Evolutionary conservation across 2,329 filamentous ascomycete genomes (phyloP), one percentile per base, ranked within the genome.

Genomic region (Monosporascus cannonballus): DNA sequence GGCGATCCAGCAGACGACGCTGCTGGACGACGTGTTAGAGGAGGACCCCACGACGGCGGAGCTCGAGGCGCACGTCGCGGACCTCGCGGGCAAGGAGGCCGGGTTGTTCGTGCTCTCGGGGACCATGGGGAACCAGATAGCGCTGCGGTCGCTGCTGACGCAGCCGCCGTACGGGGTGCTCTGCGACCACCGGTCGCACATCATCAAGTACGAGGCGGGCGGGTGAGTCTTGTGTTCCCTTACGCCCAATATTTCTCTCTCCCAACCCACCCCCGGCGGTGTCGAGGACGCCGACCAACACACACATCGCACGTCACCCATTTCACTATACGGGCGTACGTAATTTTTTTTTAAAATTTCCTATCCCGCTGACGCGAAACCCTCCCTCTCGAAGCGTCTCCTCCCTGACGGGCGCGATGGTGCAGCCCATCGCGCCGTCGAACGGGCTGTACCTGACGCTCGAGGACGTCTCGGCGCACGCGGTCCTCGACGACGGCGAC

Each of bases 101-200:
- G 84, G 78, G 0, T 72, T 91, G 1, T 81, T 92, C 54, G 87
- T 92, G 44, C 77, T 90, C 59, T 88, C 85, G 0, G 89, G 89
- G 4, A 92, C 88, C 2, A 91, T 92, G 87, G 88, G 86, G 37
- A 92, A 92, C 70, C 88, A 92, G 64, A 76, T 93, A 41, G 82
- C 85, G 1, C 76, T 92, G 38, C 85, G 88, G 34, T 77, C 86
- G 1, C 84, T 90, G 59, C 77, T 92, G 6, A 74, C 73, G 1
- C 83, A 84, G 48, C 87, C 89, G 6, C 89, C 89, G 0, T 82
- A 91, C 65, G 77, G 78, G 20, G 77, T 93, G 20, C 73, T 92
- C 9, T 85, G 84, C 60, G 88, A 92, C 63, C 73, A 81, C 54
- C 76, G 85, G 27, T 77, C 80, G 2, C 88, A 93, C 65, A 85